Evolutionary conservation across 208 protist genomes (phyloP), one percentile per base, ranked within the genome.

Genomic region (Tritrichomonas foetus): DNA sequence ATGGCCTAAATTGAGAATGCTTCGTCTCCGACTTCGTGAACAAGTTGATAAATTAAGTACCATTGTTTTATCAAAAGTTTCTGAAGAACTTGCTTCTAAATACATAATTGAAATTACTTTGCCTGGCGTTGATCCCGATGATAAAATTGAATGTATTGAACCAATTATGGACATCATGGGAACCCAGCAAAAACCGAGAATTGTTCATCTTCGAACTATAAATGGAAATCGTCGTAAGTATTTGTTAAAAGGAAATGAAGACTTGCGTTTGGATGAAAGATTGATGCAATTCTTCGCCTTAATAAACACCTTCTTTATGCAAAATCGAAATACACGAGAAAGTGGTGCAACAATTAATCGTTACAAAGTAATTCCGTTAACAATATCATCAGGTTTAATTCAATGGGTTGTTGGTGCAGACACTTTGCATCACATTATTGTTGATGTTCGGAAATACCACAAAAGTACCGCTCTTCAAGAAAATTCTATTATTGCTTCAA

Each of bases 201-300:
- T 13, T 41, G 36, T 93, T 39, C 3, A 11, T 2, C 16, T 93
- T 3, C 1, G 22, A 3, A 55, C 44, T 25, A 93, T 2, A 9
- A n/a, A 57, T n/a, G 82, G 53, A 13, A 8, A 93, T 36, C 14
- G 47, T 9, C 16, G 22, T 20, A 39, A 36, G 13, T 93, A 50
- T 33, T 39, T 93, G 8, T 33, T 93, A 61, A 93, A 93, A 33
- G 82, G 82, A 66, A 49, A 93, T 30, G 82, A 93, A 93, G 82
- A 93, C 66, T 33, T 93, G 9, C 8, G 82, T 44, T 13, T 41
- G 3, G 82, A 93, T n/a, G 25, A 93, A n/a, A 9, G 82, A n/a
- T 13, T 93, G 20, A 93, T 93, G 82, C 49, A 93, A n/a, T 41
- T 93, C 11, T 84, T 84, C 49, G 5, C 41, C 2, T 47, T 84